phyloP scores from a whole-genome alignment of 1,284 basidiomycete species.

The Ganoderma sinense region DNA sequence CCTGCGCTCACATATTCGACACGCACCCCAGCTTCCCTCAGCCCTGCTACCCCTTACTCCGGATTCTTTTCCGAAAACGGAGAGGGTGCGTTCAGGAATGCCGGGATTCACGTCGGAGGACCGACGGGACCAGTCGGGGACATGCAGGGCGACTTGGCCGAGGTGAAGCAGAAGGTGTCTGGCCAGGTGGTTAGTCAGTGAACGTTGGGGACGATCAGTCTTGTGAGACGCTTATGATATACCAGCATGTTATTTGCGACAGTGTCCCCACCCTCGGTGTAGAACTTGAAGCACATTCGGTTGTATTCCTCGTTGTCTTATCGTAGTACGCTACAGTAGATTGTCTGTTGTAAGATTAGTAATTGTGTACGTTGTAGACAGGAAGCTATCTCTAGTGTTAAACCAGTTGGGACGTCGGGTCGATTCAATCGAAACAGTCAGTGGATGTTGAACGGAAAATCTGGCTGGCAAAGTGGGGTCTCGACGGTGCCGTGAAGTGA shows the following conservation, averaged over 20 bases:
- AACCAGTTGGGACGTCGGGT: neutral
- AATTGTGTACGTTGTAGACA: constrained; percentile 9
- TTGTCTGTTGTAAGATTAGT: constrained; percentile 12
- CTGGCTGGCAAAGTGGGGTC: too few species aligned
- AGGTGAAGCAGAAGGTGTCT: constrained; percentile 16
- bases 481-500: too few species aligned
- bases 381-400: neutral
- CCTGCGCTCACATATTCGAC: constrained; percentile 47
- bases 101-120: constrained; percentile 9
- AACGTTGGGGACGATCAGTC: neutral
- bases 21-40: constrained; percentile 45
- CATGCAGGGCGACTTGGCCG: constrained; percentile 12
- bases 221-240: neutral
- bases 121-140: constrained; percentile 1
- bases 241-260: neutral
- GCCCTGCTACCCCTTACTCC: constrained; percentile 47
- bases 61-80: constrained; percentile 41
- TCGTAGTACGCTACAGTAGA: neutral
- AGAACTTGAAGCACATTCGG: neutral
- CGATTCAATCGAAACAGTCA: neutral
- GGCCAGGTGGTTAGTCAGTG: constrained; percentile 7
- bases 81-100: constrained; percentile 39
- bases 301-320: neutral
- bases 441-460: too few species aligned
- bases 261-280: neutral